Conservation (phyloP, 73 alveolate species). For the Tetrahymena malaccensis region DNA sequence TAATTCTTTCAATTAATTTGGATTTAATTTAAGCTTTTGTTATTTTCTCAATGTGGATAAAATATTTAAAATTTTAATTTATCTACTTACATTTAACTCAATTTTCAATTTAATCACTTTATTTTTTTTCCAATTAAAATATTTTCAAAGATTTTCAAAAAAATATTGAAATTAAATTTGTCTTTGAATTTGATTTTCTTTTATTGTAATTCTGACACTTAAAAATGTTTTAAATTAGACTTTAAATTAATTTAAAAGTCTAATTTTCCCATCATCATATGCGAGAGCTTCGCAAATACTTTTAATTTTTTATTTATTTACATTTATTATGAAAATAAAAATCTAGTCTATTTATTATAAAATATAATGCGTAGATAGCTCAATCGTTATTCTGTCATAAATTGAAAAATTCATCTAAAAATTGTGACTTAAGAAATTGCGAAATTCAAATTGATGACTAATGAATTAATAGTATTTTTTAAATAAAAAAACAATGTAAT, state of each 20-base stretch:
- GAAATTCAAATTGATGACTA: not conserved
- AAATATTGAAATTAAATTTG: not conserved
- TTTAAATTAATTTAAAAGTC: no score
- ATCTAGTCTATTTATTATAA: not conserved
- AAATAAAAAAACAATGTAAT: no score
- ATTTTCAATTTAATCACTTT: no score
- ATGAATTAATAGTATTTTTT: not conserved
- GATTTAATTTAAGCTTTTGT: no score
- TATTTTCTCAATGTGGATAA: no score
- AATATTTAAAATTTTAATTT: no score
- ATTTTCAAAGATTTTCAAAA: not conserved
- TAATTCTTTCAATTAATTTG: no score
- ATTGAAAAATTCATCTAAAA: not conserved
- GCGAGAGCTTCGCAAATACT: not conserved
- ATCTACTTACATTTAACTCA: not conserved
- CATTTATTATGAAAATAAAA: no score
- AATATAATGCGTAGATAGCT: not conserved
- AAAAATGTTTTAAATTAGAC: no score
- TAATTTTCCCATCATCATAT: no score
- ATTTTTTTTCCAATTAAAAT: no score
- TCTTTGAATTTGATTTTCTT: not conserved
- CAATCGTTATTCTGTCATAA: not conserved
- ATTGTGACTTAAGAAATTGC: not conserved
- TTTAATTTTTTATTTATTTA: no score
- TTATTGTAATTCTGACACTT: not conserved